Base-by-base conservation (phyloP, 805 yeast genomes). In the Pichia scutulata region DNA sequence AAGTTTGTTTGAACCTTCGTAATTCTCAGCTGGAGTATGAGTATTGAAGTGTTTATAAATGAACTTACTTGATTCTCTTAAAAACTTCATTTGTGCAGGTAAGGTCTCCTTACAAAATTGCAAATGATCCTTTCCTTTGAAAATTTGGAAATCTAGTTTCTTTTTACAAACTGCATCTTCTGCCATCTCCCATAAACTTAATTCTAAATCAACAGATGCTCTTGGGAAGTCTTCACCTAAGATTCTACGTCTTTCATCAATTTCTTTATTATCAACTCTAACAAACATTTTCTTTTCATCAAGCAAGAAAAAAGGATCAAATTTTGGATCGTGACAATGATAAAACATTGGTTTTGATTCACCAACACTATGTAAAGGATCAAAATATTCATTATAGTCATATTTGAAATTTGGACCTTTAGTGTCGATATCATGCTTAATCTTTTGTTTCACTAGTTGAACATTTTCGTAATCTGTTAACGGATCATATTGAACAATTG, bases 271-370 rank as follows among this genome's bases (percentile, higher is more conserved):
- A 14, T 69, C 70, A 28, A 60, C 14, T 59, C 58, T 22, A 56
- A 53, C 37, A 36, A 53, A 55, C 33, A 44, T 44, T 18, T 44
- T 53, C 61, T 72, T 50, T 43, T 60, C 63, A 55, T 52, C 48
- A 18, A 55, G 36, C 18, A 52, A 50, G 7, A 47, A 59, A 71
- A 75, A 73, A 1, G 80, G 80, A 55, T 75, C 70, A 44, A 75
- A 63, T 57, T 75, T 75, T 7, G 80, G 78, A 57, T 64, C 70
- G 57, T 75, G 76, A 21, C 77, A 72, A 52, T 75, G 80, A 23
- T 58, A 58, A 43, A 56, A 56, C 49, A 56, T 48, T 33, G 59
- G 58, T 24, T 46, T 45, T 46, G 59, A 51, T 46, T 61, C 56
- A 7, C 45, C 49, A 39, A 51, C 45, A 26, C 53, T 54, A 49